Evolutionary conservation across 202 grass and related monocot genomes (phyloP).

Genomic region (Cymbopogon flexuosus): DNA sequence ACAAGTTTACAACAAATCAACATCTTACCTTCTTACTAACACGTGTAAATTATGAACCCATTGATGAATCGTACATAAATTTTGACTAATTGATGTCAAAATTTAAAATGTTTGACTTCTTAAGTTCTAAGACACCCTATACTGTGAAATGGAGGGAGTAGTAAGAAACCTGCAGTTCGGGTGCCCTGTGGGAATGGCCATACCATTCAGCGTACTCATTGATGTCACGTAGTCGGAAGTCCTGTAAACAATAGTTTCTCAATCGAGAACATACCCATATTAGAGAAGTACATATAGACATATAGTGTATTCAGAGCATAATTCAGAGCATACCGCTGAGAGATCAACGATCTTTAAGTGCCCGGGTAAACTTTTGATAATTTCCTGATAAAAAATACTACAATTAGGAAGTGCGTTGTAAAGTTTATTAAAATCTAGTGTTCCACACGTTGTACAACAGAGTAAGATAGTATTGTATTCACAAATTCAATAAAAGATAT

Average conservation of each 20-base stretch:
- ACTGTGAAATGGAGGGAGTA: background rate
- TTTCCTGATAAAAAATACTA: conserved; percentile 55
- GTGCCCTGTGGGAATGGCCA: conserved; percentile 86
- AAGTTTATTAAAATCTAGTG: background rate
- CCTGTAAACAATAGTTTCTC: conserved; percentile 42
- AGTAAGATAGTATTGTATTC: too few species aligned
- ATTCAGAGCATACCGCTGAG: conserved; percentile 57
- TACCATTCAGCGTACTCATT: conserved; percentile 93
- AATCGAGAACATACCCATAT: background rate
- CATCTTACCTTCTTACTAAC: background rate
- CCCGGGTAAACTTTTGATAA: conserved; percentile 72
- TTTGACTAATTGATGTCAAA: background rate
- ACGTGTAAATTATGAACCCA: background rate
- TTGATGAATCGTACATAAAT: background rate
- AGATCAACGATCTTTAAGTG: conserved; percentile 95
- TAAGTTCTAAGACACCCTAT: background rate
- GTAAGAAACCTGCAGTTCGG: conserved; percentile 65
- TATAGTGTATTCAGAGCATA: conserved; percentile 30
- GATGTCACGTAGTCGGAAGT: conserved; percentile 76
- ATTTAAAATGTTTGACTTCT: background rate
- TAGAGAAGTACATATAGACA: background rate
- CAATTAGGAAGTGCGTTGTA: background rate
- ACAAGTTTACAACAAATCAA: too few species aligned
- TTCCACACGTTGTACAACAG: too few species aligned
- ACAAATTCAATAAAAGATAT: background rate